phyloP scores from a whole-genome alignment of 139 green algal genomes.

The Yamagishiella unicocca region DNA sequence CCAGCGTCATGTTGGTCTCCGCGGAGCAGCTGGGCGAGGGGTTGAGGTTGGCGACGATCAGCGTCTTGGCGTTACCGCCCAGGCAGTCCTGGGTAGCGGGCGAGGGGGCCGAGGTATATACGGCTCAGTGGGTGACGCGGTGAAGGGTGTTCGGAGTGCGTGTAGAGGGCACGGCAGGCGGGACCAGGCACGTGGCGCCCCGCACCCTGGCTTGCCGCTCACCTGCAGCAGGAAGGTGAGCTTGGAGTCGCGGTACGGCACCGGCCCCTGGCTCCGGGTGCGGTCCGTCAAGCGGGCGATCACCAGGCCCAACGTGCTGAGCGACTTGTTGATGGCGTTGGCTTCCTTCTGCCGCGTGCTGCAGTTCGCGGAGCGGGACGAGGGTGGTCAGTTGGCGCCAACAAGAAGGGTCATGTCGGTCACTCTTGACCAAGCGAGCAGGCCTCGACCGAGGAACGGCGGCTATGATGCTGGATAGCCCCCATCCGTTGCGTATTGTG shows the following conservation, averaged over 20 bases:
- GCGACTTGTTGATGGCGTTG: conserved; percentile 93
- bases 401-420: too few species aligned
- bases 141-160: background rate
- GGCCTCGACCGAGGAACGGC: too few species aligned
- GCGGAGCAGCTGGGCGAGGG: conserved; percentile 61
- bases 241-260: conserved; percentile 97
- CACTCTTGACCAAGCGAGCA: too few species aligned
- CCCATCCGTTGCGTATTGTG: too few species aligned
- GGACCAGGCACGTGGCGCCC: background rate
- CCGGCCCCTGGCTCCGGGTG: conserved; percentile 39
- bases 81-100: conserved; percentile 82
- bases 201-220: too few species aligned
- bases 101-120: background rate
- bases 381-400: too few species aligned
- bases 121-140: background rate
- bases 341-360: conserved; percentile 70
- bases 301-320: conserved; percentile 93
- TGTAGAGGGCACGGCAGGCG: background rate
- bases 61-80: conserved; percentile 96
- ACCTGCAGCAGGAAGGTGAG: conserved; percentile 98
- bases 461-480: too few species aligned
- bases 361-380: too few species aligned
- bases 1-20: conserved; percentile 92
- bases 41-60: conserved; percentile 92
- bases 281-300: conserved; percentile 81